Base-by-base conservation (phyloP, 371 early-diverging fungal species). In the Coemansia sp. region DNA sequence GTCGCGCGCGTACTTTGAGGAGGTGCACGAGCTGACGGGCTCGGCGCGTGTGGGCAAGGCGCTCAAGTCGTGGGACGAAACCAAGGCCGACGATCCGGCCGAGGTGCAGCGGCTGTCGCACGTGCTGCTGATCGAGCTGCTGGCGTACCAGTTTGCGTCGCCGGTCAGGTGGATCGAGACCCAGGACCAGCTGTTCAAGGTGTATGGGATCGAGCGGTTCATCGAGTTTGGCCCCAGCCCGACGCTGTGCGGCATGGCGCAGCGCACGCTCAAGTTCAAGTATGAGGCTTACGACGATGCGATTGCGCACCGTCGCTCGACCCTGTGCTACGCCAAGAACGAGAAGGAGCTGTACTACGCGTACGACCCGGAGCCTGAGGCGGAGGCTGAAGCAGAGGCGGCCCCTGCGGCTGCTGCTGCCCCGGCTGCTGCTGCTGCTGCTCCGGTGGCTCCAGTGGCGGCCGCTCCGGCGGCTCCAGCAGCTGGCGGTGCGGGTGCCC, bases 161-260 rank as follows among this genome's bases (percentile, higher is more conserved):
- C 90, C 94, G 62, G 95, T 97, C 50, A 88, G 94, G 66, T 95
- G 97, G 97, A 97, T 97, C 65, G 94, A 95, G 80, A 97, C 97
- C 29, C 97, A 97, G 82, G 97, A 95, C 70, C 83, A 86, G 64
- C 83, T 97, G 52, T 94, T 95, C 87, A 88, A 88, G 83, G 83
- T 88, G 75, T 93, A 83, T 77, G 82, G 90, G 53, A 90, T 97
- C 60, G 94, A 92, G 77, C 89, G 94, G 50, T 78, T 97, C 60
- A 93, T 97, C 51, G 97, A 97, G 82, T 84, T 95, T 52, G 97
- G 95, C 57, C 97, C 95, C 46, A 84, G 88, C 64, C 94, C 97
- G 36, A 94, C 94, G 47, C 85, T 97, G 37, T 85, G 86, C 75
- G 93, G 94, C 61, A 97, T 97, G 97, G 95, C 97, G 54, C 85